Percentiles rank a stretch among this genome's conserved stretches.
phyloP scores from a whole-genome alignment of 177 flowering plant species.

The Vitis hybrid region DNA sequence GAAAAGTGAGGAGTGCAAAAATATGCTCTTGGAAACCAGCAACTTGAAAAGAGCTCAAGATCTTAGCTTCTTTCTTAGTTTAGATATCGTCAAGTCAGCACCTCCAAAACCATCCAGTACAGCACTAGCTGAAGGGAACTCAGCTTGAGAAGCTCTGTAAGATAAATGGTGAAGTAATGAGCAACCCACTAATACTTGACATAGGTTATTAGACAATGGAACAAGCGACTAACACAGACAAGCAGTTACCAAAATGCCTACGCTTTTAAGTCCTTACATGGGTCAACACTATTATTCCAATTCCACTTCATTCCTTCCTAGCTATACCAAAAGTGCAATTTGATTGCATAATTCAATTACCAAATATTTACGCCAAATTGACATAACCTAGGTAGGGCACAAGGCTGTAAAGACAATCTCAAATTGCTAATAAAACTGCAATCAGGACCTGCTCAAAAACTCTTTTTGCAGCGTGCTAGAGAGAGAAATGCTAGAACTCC shows the following conservation, averaged over 20 bases:
- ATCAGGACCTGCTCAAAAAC: no score
- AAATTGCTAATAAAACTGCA: no score
- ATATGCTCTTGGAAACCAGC: background rate
- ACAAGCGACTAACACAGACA: background rate
- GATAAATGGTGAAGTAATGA: background rate
- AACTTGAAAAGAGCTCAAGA: slow-evolving; percentile 10
- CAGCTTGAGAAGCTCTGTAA: slow-evolving; percentile 74
- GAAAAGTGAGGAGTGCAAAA: no score
- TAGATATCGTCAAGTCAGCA: slow-evolving; percentile 72
- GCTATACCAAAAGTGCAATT: no score
- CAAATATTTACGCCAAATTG: no score
- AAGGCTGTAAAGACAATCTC: no score
- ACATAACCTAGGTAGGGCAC: no score
- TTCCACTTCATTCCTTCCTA: no score
- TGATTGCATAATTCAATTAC: no score
- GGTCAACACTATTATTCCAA: no score
- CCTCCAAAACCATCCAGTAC: slow-evolving; percentile 87
- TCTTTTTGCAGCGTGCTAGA: no score
- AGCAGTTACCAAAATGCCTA: background rate
- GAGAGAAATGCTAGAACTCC: no score
- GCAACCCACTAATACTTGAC: background rate
- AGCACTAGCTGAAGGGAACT: slow-evolving; percentile 73
- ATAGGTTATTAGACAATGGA: background rate
- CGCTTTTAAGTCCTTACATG: background rate
- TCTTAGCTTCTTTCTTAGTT: slow-evolving; percentile 30